A percentile compares a stretch with the other conserved stretches of the same genome.
Evolutionary conservation across 2,329 filamentous ascomycete species (phyloP).

Genomic region (Grosmannia serpens): DNA sequence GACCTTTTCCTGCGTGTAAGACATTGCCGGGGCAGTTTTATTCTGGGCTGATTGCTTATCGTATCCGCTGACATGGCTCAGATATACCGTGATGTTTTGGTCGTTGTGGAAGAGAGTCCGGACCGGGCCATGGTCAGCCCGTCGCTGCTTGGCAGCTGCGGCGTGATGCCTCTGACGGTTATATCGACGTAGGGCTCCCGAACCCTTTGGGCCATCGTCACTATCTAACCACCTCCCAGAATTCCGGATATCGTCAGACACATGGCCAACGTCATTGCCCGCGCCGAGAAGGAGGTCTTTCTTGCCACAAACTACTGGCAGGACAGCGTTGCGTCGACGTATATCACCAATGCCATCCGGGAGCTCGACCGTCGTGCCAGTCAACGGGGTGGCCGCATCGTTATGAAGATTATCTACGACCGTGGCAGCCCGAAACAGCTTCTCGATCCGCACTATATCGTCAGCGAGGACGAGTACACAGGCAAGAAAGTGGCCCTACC

Average conservation of each 20-base stretch:
- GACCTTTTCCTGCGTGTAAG: conserved; percentile 52
- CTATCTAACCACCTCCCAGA: conserved; percentile 14
- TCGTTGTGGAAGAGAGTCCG: conserved; percentile 39
- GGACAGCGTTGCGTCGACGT: conserved; percentile 52
- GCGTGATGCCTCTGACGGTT: conserved; percentile 56
- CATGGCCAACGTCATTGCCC: conserved; percentile 64
- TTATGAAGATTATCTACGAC: conserved; percentile 69
- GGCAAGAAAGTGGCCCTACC: conserved; percentile 50
- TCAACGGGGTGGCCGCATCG: conserved; percentile 40
- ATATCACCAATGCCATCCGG: conserved; percentile 55
- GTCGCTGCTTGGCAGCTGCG: conserved; percentile 40
- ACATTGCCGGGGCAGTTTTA: background rate
- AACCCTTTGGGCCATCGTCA: background rate
- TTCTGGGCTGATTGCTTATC: background rate
- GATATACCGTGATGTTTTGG: conserved; percentile 55
- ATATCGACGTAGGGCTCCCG: conserved; percentile 38
- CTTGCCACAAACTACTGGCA: conserved; percentile 70
- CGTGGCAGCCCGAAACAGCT: conserved; percentile 54
- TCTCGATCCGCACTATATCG: conserved; percentile 51
- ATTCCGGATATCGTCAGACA: conserved; percentile 62
- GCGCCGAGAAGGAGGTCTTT: conserved; percentile 61
- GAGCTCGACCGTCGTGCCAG: conserved; percentile 59
- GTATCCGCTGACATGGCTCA: conserved; percentile 15
- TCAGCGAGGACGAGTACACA: conserved; percentile 46
- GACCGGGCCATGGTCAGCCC: conserved; percentile 39